Percentiles rank a stretch among this genome's conserved stretches.
Conservation (phyloP, 805 yeast genomes). For the Kazachstania bromeliacearum region DNA sequence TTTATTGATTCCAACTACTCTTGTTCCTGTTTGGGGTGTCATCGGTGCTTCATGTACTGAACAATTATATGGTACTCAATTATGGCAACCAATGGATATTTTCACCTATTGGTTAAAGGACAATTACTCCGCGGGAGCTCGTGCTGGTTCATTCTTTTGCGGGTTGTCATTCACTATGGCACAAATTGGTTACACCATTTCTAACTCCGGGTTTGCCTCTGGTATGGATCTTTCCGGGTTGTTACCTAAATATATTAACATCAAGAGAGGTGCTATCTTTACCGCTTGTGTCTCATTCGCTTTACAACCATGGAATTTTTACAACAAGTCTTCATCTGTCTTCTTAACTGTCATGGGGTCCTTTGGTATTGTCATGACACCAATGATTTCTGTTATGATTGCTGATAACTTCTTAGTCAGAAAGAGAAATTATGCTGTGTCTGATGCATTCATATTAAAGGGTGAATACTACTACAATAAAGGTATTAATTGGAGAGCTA, state of each 20-base stretch:
- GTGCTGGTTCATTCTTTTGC: conserved; percentile 35
- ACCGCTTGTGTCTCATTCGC: conserved; percentile 31
- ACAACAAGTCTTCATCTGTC: conserved; percentile 28
- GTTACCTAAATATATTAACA: conserved; percentile 33
- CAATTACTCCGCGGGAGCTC: conserved; percentile 28
- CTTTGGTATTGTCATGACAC: conserved; percentile 32
- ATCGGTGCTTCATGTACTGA: conserved; percentile 34
- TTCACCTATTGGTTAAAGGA: conserved; percentile 23
- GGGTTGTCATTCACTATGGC: conserved; percentile 32
- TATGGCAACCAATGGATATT: conserved; percentile 33
- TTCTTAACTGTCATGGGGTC: conserved; percentile 33
- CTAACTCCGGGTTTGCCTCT: conserved; percentile 35
- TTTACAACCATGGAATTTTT: conserved; percentile 33
- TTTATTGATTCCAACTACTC: conserved; percentile 31
- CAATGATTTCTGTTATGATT: conserved; percentile 32
- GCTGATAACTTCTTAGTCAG: conserved; percentile 35
- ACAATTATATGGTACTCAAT: conserved; percentile 28
- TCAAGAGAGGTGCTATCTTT: conserved; percentile 33
- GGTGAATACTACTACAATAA: conserved; percentile 32
- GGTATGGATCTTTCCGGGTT: conserved; percentile 38
- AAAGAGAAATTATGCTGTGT: conserved; percentile 29
- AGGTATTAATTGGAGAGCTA: conserved; percentile 34
- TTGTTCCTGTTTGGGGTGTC: conserved; percentile 37
- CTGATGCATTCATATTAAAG: conserved; percentile 19
- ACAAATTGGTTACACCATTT: conserved; percentile 33